Base-by-base conservation (phyloP, 495 filamentous ascomycete species). In the Letharia columbiana region DNA sequence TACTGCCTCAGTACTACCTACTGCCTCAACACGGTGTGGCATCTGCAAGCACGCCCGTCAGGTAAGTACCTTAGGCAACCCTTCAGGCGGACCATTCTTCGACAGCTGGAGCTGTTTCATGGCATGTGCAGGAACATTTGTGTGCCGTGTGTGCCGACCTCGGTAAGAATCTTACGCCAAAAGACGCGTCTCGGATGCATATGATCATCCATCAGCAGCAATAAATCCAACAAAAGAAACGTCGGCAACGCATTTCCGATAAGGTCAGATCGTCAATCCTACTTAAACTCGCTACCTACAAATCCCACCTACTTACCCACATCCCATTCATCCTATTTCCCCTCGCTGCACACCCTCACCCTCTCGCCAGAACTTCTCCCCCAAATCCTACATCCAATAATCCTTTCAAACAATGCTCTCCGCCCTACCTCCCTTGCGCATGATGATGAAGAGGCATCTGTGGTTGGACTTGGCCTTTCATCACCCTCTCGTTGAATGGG, bases 271-370 rank as follows among this genome's bases (percentile, higher is more conserved):
- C 47, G 4, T 28, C 20, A 50, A 50, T 50, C 20, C 47, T 50
- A 50, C 47, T 50, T 1, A 28, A 28, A 28, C 23, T 28, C 23
- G 23, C 23, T 28, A 28, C 23, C 23, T 28, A 50, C 20, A 2
- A 50, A 50, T 50, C 28, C 50, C 28, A 54, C 28, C 28, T 23
- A n/a, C 20, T 0, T 13, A 12, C 40, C 5, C 40, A 42, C 44
- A 47, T 15, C 44, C 20, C 40, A 47, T 15, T 23, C 50, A 54
- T 23, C 18, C 23, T 23, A 31, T 31, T 31, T 33, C 50, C 10
- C 50, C 50, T 54, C 31, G 50, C 28, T 54, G n/a, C 50, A 54
- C 50, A 54, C 28, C 50, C 50, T 54, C 28, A 54, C 28, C 50
- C 50, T 54, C 28, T 11, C 28, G n/a, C 28, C 18, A 2, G 33